phyloP scores from a whole-genome alignment of 305 asterid genomes.

The Withania somnifera region DNA sequence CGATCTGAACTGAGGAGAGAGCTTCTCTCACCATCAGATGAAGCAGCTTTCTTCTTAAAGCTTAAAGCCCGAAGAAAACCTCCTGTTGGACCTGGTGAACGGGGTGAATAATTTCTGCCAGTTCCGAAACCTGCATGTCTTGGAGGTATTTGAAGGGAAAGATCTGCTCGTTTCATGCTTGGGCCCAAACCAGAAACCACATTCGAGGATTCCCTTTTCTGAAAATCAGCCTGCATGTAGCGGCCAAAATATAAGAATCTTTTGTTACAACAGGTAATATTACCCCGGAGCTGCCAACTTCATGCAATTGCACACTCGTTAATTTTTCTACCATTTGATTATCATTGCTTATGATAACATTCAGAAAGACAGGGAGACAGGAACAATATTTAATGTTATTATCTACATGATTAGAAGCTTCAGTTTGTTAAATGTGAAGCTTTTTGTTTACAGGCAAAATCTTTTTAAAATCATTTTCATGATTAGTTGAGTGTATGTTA shows the following conservation, averaged over 20 bases:
- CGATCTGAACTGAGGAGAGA: constrained; percentile 57
- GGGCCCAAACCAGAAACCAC: constrained; percentile 19
- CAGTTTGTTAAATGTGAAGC: not conserved
- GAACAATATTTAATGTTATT: not conserved
- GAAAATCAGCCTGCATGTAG: constrained; percentile 34
- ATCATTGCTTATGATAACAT: not conserved
- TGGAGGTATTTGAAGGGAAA: constrained; percentile 73
- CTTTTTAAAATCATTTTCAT: not conserved
- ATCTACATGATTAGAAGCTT: not conserved
- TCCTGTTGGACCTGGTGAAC: constrained; percentile 31
- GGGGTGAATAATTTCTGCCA: constrained; percentile 35
- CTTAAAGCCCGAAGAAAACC: constrained; percentile 53
- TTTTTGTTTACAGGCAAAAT: not conserved
- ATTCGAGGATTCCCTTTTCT: constrained; percentile 16
- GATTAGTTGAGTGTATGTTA: not conserved
- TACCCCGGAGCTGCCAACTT: not conserved
- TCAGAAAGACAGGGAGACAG: not conserved
- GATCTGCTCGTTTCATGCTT: constrained; percentile 27
- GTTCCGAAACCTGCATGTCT: constrained; percentile 27
- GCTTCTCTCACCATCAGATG: constrained; percentile 55
- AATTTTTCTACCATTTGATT: not conserved
- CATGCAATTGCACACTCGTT: not conserved
- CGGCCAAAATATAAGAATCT: not conserved
- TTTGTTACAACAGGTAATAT: not conserved
- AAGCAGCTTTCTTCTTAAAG: constrained; percentile 43